Evolutionary conservation across 176 grass and related monocot species (phyloP).

Genomic region (Lolium rigidum): DNA sequence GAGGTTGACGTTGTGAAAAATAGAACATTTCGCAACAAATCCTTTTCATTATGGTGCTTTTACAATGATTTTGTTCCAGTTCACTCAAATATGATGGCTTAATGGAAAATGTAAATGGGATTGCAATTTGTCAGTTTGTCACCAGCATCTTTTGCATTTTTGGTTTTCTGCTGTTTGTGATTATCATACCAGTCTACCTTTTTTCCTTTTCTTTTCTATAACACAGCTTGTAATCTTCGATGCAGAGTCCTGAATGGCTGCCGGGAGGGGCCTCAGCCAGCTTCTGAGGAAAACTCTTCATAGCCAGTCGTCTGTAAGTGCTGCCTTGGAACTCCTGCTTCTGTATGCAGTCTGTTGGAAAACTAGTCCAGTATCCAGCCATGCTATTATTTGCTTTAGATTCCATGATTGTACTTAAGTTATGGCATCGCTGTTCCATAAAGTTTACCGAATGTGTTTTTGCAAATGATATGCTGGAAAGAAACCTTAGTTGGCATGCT

Average conservation of each 20-base stretch:
- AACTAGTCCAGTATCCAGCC: background rate
- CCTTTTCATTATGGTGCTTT: background rate
- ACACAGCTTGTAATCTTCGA: background rate
- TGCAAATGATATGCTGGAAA: background rate
- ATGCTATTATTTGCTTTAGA: conserved; percentile 1
- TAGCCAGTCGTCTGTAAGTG: conserved; percentile 74
- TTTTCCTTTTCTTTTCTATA: no score
- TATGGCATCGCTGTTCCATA: background rate
- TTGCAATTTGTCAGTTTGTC: background rate
- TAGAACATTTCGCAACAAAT: background rate
- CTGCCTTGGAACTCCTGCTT: background rate
- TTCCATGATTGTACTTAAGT: background rate
- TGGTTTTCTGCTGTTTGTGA: background rate
- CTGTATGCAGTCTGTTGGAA: background rate
- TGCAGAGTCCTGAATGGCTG: conserved; percentile 66
- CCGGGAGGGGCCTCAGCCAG: conserved; percentile 62
- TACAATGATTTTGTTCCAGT: background rate
- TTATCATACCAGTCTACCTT: background rate
- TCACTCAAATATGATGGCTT: background rate
- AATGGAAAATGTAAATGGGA: background rate
- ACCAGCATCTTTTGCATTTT: background rate
- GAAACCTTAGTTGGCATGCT: conserved; percentile 4
- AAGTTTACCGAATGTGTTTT: background rate
- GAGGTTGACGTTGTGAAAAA: background rate
- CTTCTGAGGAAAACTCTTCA: conserved; percentile 73